Evolutionary conservation across 2,329 filamentous ascomycete genomes (phyloP), one percentile per base, ranked within the genome.

Genomic region (Arthrobotrys megalospora): DNA sequence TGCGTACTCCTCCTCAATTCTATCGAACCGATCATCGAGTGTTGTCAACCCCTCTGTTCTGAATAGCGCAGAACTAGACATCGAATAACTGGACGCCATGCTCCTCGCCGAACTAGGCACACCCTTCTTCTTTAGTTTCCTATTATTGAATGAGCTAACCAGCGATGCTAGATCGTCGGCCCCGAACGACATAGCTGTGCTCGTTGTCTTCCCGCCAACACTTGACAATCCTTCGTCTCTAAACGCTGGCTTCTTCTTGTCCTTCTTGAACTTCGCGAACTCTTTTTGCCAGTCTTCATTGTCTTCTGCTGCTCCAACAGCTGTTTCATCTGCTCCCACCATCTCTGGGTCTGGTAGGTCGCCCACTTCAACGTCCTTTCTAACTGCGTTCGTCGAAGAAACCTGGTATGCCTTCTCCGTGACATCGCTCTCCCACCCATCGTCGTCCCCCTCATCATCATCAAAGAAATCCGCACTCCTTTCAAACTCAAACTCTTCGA

Each of bases 251-350:
- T 76, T 76, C 81, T 89, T 90, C 82, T 91, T 88, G 76, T 94
- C 93, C 82, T 92, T 92, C 85, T 98, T 97, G 88, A 97, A 98
- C 83, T 96, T 93, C 82, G 93, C 92, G 86, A 97, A 98, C 82
- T 97, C 92, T 70, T 91, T 90, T 85, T 98, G 88, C 94, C 96
- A 99, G 81, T 93, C 91, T 78, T 93, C 91, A 69, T 92, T 90
- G 14, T 87, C 88, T 1, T 83, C 82, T 38, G 83, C 80, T 41
- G 66, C 52, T 28, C 88, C 88, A 69, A 91, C 89, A 32, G 90
- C 89, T 3, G 88, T 86, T 3, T 86, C 85, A 66, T 88, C 87
- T 16, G 83, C 83, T 21, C 84, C 82, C 10, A 85, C 83, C 28
- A 82, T 82, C 53, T 85, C 83, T 10, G 84, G 83, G 24, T 80